phyloP scores from a whole-genome alignment of 2,329 filamentous ascomycete genomes.

The Westerdykella ornata region DNA sequence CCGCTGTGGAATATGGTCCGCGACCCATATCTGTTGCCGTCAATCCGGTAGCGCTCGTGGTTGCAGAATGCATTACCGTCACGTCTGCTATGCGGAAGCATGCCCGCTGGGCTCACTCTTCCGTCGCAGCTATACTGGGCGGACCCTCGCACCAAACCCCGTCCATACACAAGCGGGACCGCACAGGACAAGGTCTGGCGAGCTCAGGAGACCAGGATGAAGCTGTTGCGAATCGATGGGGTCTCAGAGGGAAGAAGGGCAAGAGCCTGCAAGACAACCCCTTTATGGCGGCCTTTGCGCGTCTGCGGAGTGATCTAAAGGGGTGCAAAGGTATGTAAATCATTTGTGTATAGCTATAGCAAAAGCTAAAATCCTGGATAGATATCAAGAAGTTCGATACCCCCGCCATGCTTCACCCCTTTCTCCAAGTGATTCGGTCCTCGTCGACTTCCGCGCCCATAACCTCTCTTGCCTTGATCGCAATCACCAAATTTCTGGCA shows the following conservation, averaged over 20 bases:
- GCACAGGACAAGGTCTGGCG: constrained; percentile 31
- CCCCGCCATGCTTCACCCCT: constrained; percentile 80
- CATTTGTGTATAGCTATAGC: not conserved
- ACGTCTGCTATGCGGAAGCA: constrained; percentile 98
- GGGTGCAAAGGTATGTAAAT: constrained; percentile 62
- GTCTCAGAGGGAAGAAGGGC: constrained; percentile 85
- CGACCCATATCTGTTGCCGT: constrained; percentile 66
- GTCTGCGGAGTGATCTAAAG: constrained; percentile 79
- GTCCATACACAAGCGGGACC: constrained; percentile 31
- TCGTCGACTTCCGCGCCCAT: constrained; percentile 95
- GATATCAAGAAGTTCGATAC: constrained; percentile 88
- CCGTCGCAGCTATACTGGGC: constrained; percentile 89
- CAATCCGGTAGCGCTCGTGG: constrained; percentile 85
- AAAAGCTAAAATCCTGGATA: constrained; percentile 34
- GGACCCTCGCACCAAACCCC: constrained; percentile 51
- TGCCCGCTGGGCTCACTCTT: constrained; percentile 91
- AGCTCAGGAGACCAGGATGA: constrained; percentile 42
- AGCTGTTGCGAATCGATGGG: constrained; percentile 77
- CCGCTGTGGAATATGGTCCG: constrained; percentile 14
- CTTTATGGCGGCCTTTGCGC: constrained; percentile 88
- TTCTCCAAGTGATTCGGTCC: constrained; percentile 91
- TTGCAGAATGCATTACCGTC: constrained; percentile 97
- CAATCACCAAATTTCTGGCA: constrained; percentile 91
- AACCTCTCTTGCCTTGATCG: constrained; percentile 86
- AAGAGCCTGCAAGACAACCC: constrained; percentile 98